phyloP scores from a whole-genome alignment of 768 basidiomycete genomes.

The Paxillus involutus region DNA sequence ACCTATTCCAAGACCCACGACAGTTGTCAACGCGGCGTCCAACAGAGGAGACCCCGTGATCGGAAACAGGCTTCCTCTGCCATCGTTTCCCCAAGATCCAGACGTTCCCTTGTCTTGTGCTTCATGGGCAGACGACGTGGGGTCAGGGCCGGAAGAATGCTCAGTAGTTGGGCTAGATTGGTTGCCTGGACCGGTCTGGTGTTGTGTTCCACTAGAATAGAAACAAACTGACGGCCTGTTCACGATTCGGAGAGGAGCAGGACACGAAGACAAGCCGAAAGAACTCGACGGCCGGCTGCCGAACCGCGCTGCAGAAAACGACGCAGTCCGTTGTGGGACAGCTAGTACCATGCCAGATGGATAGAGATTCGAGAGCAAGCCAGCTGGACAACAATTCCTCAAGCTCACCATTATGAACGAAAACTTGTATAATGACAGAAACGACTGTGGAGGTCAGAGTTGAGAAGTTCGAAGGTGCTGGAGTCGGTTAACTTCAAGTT shows the following conservation, averaged over 20 bases:
- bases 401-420: neutral
- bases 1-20: conserved; percentile 64
- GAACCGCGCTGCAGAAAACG: neutral
- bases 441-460: neutral
- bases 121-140: conserved; percentile 12
- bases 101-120: conserved; percentile 2
- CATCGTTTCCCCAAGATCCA: neutral
- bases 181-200: neutral
- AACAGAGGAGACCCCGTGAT: conserved; percentile 26
- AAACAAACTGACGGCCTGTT: conserved; percentile 7
- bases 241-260: conserved; percentile 5
- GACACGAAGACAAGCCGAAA: neutral
- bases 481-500: neutral
- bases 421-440: neutral
- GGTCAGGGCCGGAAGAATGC: neutral
- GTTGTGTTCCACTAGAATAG: neutral
- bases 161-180: neutral
- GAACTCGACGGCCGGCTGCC: neutral
- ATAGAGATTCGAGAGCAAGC: neutral
- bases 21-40: conserved; percentile 58
- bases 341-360: neutral
- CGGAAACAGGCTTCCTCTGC: conserved; percentile 29
- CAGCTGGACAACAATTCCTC: neutral
- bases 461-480: neutral
- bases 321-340: neutral